Conservation (phyloP, 1,284 basidiomycete species). For the Ceratobasidium sp. region DNA sequence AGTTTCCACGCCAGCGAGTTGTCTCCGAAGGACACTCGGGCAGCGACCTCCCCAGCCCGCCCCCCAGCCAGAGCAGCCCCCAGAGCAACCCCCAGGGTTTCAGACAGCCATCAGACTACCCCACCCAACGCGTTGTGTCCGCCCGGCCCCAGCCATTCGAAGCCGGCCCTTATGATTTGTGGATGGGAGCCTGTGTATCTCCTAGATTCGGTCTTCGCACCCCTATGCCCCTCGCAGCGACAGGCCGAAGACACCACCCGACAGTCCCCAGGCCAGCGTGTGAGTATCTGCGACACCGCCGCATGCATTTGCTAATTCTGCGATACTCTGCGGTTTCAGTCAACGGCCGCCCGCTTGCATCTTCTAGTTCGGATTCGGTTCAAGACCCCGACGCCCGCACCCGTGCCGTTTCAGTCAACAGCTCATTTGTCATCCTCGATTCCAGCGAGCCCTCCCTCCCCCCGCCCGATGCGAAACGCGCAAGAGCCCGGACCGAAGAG, state of each 20-base stretch:
- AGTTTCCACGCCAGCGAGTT: slow-evolving; percentile 25
- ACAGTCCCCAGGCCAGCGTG: slow-evolving; percentile 5
- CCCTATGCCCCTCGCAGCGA: slow-evolving; percentile 12
- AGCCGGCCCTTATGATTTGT: slow-evolving; percentile 19
- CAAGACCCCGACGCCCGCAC: slow-evolving; percentile 7
- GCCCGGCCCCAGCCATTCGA: not conserved
- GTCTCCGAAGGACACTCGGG: slow-evolving; percentile 16
- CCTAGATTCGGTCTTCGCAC: slow-evolving; percentile 23
- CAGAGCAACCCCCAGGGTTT: too few species aligned
- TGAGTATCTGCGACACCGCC: not conserved
- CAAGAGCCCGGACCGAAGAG: not conserved
- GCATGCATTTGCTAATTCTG: not conserved
- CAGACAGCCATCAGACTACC: too few species aligned
- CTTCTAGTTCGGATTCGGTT: slow-evolving; percentile 5
- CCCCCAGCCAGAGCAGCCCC: too few species aligned
- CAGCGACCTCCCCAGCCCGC: not conserved
- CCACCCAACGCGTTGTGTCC: not conserved
- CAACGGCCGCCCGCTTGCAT: not conserved
- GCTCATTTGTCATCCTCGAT: slow-evolving; percentile 36
- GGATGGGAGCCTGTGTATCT: slow-evolving; percentile 15
- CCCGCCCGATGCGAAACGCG: not conserved
- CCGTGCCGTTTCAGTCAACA: slow-evolving; percentile 14
- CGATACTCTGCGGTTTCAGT: not conserved
- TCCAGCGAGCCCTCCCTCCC: not conserved
- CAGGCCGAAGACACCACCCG: slow-evolving; percentile 6